Percentiles rank a stretch among this genome's conserved stretches.
phyloP scores from a whole-genome alignment of 75 land plant genomes.

The Pseudotsuga menziesii region DNA sequence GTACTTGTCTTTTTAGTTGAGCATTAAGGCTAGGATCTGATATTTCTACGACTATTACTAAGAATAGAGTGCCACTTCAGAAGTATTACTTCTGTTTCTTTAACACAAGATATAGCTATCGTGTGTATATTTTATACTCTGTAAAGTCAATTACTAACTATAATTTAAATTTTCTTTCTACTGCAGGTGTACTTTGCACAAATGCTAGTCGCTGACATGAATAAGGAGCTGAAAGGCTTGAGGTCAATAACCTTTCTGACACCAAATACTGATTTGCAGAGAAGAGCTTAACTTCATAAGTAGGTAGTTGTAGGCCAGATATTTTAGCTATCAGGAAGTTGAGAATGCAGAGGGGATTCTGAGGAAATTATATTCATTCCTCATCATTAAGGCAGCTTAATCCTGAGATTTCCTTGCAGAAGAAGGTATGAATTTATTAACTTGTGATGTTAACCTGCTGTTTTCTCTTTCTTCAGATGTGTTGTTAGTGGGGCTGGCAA shows the following conservation, averaged over 20 bases:
- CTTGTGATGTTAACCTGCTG: background rate
- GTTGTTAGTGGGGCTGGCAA: slow-evolving; percentile 97
- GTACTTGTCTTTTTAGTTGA: slow-evolving; percentile 32
- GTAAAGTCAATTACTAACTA: background rate
- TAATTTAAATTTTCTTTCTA: background rate
- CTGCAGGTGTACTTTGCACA: slow-evolving; percentile 96
- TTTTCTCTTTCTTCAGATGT: slow-evolving; percentile 51
- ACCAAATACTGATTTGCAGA: slow-evolving; percentile 7
- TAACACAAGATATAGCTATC: background rate
- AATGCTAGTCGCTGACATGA: slow-evolving; percentile 80
- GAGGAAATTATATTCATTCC: slow-evolving; percentile 2
- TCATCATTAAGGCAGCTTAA: background rate
- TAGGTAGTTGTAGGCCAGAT: slow-evolving; percentile 8
- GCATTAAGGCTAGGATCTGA: background rate
- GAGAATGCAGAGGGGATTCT: background rate
- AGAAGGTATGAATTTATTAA: slow-evolving; percentile 8
- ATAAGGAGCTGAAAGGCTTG: slow-evolving; percentile 90
- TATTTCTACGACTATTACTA: background rate
- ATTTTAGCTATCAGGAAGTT: slow-evolving; percentile 7
- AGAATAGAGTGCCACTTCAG: background rate
- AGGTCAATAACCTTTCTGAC: slow-evolving; percentile 50
- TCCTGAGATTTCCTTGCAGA: slow-evolving; percentile 1
- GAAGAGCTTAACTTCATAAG: background rate
- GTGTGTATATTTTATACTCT: background rate
- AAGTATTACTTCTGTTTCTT: background rate